Base-by-base conservation (phyloP, 192 early-diverging fungal species). In the Chytriomyces confervae region DNA sequence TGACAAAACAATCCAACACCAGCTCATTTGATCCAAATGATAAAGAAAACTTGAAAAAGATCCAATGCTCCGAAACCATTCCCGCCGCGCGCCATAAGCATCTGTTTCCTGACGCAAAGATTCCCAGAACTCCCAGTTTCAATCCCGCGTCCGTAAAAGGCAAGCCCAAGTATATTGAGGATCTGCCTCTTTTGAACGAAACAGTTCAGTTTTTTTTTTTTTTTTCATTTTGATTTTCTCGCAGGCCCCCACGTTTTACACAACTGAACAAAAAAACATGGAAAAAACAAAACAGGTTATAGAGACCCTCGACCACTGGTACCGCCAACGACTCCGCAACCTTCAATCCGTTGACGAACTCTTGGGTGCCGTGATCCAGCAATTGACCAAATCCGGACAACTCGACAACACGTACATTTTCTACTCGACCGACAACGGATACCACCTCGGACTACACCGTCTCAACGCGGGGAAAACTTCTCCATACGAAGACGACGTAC, bases 391-490 rank as follows among this genome's bases (percentile, higher is more conserved):
- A 50, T 20, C 45, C 24, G 74, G 71, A 44, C 74, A 86, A 66
- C 66, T 90, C 11, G 90, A 90, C 61, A 89, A 91, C 74, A 76
- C 74, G 24, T 76, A 76, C 50, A 79, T 92, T 20, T 77, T 92
- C 70, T 92, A 91, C 70, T 86, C 87, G 1, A 81, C 88, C 18
- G 91, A 92, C 64, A 92, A 92, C 68, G 91, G 91, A 20, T 92
- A 90, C 66, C 91, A 92, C 69, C 72, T 92, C 18, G 91, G 91
- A 5, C 83, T 86, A 18, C 90, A 91, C 61, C 87, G 90, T 18
- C 79, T 89, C 29, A 83, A 82, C 20, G 84, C 87, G 10, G 91
- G 91, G n/a, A 92, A 92, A 67, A 82, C 84, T 43, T 84, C 87
- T 8, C 84, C 86, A 23, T 85, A 85, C 66, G 90, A 92, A 77